These are phyloP conservation scores for Lactifluus rugatus DNA, from an alignment of 768 basidiomycete species.

Conservation along the genomic window DNA sequence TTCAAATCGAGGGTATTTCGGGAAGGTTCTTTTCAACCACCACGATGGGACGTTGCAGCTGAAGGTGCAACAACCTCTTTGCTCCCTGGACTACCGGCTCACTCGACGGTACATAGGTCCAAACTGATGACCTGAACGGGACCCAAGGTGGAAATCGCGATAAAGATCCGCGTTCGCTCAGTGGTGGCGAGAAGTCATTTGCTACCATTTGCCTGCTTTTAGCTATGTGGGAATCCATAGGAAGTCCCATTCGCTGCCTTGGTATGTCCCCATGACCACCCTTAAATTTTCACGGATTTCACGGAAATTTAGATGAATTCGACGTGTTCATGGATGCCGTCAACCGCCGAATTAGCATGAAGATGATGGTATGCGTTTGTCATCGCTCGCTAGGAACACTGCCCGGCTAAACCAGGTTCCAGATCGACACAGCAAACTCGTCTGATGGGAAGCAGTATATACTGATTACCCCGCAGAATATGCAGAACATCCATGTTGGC, in stretches of 20 bases:
- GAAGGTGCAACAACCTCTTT: slow-evolving; percentile 33
- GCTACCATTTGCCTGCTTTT: slow-evolving; percentile 89
- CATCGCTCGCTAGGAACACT: neutral
- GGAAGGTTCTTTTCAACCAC: slow-evolving; percentile 85
- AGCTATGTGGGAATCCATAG: slow-evolving; percentile 94
- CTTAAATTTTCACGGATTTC: neutral
- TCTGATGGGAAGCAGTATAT: slow-evolving; percentile 89
- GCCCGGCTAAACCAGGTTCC: slow-evolving; percentile 10
- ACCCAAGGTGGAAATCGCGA: slow-evolving; percentile 50
- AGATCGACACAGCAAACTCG: slow-evolving; percentile 85
- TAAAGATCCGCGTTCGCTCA: slow-evolving; percentile 78
- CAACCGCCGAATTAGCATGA: slow-evolving; percentile 87
- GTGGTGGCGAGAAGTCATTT: slow-evolving; percentile 95
- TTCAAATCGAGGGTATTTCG: slow-evolving; percentile 78
- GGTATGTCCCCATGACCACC: slow-evolving; percentile 34
- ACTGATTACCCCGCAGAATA: slow-evolving; percentile 92
- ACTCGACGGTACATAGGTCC: slow-evolving; percentile 38
- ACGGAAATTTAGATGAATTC: slow-evolving; percentile 64
- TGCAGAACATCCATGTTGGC: slow-evolving; percentile 64
- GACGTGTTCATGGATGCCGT: slow-evolving; percentile 98
- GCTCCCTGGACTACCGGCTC: neutral
- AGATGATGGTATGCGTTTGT: slow-evolving; percentile 71
- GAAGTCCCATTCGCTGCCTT: slow-evolving; percentile 87
- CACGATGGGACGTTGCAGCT: slow-evolving; percentile 49
- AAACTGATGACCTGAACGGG: slow-evolving; percentile 69